Base-by-base conservation (phyloP, 805 yeast species). In the Aciculoconidium aculeatum region DNA sequence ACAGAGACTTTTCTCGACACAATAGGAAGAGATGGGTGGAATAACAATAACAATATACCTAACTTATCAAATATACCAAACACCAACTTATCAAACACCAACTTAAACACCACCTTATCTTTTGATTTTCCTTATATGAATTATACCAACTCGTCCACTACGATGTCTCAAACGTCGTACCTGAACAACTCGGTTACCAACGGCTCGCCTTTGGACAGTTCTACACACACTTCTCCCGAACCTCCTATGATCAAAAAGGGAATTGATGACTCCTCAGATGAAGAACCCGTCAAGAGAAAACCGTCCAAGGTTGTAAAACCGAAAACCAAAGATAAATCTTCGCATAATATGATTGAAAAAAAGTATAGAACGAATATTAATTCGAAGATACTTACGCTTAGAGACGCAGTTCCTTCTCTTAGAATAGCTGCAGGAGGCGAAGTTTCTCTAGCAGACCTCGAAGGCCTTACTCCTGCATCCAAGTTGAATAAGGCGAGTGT, bases 271-370 rank as follows among this genome's bases (percentile, higher is more conserved):
- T 27, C 34, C 20, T 22, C 23, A 6, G 36, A 26, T 21, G 32
- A 26, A 11, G 23, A 23, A 17, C 9, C 17, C 25, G 27, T 31
- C 9, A 15, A 23, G 24, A 33, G 29, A 15, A 24, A 37, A 30
- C 15, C 28, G 12, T 25, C 30, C 21, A 54, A 51, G 35, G 50
- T 62, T 11, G 30, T 59, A 4, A 75, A 72, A 41, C 71, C 75
- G 4, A 65, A 58, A 37, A 64, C 63, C 35, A 76, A 75, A 50
- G 72, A 70, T 32, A 70, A 79, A 53, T 65, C 77, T 1, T 70
- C 84, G 6, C 94, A 83, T 55, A 83, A 82, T 47, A 75, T 80
- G 65, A 78, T 83, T 41, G 94, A 84, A 49, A 82, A 82, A 56
- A 77, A 80, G 47, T 84, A 84, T 54, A 57, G 94, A 42, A 78